These are phyloP conservation scores for Colletotrichum sp. DNA, from an alignment of 2,329 filamentous ascomycete species.

Conservation along the genomic window DNA sequence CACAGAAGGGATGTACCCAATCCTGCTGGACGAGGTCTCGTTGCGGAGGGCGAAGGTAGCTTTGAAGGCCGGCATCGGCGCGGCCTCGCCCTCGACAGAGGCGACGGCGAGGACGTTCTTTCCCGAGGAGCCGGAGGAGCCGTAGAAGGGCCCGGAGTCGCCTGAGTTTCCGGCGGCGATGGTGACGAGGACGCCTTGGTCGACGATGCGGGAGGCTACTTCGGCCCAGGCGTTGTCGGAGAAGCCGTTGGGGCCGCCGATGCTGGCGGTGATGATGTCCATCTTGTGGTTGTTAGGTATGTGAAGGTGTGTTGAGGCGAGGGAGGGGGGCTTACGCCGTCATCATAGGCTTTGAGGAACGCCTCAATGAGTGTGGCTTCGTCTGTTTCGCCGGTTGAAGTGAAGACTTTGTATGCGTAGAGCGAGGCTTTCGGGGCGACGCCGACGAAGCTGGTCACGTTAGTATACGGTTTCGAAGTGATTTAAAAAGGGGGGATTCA, in stretches of 20 bases:
- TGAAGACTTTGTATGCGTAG: conserved; percentile 32
- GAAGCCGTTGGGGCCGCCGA: conserved; percentile 43
- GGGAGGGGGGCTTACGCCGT: conserved; percentile 25
- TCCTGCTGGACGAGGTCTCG: neutral
- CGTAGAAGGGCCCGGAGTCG: conserved; percentile 51
- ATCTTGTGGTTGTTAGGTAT: neutral
- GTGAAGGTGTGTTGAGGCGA: fast-evolving
- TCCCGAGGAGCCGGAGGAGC: conserved; percentile 43
- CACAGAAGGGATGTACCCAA: conserved; percentile 36
- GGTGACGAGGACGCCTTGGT: conserved; percentile 52
- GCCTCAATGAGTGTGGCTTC: conserved; percentile 43
- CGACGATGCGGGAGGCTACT: conserved; percentile 42
- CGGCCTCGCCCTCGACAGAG: conserved; percentile 38
- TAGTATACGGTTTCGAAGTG: neutral
- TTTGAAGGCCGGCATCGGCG: conserved; percentile 29
- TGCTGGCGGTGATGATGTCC: conserved; percentile 49
- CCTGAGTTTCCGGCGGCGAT: conserved; percentile 60
- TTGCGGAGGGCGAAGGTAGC: conserved; percentile 32
- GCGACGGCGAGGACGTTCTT: conserved; percentile 48
- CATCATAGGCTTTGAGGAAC: conserved; percentile 37
- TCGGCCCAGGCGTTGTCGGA: conserved; percentile 38
- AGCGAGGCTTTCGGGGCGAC: conserved; percentile 32
- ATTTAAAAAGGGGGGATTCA: fast-evolving
- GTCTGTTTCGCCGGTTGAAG: conserved; percentile 21
- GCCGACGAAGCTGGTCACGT: conserved; percentile 22